phyloP scores from a whole-genome alignment of 495 filamentous ascomycete genomes.

The Lasiosphaeria hispida region DNA sequence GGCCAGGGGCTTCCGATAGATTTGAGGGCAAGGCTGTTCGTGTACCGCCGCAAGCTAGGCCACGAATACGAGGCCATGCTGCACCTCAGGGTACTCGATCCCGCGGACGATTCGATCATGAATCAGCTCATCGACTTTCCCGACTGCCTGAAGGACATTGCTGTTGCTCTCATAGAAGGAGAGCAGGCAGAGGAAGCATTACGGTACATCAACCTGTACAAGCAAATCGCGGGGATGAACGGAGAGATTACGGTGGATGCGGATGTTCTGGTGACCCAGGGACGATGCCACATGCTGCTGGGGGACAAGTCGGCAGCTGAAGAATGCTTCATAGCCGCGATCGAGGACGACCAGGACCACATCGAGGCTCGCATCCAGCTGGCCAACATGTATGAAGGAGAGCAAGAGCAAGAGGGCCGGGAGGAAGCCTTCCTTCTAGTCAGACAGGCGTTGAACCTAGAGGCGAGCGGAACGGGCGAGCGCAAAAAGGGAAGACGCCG shows the following conservation, averaged over 20 bases:
- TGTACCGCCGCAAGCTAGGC: constrained; percentile 71
- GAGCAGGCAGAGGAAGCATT: constrained; percentile 62
- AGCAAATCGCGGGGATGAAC: constrained; percentile 53
- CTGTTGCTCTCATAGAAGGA: constrained; percentile 59
- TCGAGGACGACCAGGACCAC: constrained; percentile 64
- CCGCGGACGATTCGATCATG: constrained; percentile 47
- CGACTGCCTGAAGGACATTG: constrained; percentile 74
- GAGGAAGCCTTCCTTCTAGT: constrained; percentile 68
- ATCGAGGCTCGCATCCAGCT: constrained; percentile 69
- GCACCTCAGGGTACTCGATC: constrained; percentile 56
- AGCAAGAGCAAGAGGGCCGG: constrained; percentile 55
- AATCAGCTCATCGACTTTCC: constrained; percentile 60
- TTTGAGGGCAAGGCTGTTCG: constrained; percentile 78
- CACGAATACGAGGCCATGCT: constrained; percentile 69
- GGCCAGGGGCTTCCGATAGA: constrained; percentile 77
- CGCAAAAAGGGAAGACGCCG: constrained; percentile 16
- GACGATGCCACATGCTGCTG: constrained; percentile 65
- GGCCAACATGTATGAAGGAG: constrained; percentile 74
- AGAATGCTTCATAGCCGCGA: constrained; percentile 67
- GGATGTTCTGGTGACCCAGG: constrained; percentile 66
- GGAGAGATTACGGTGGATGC: constrained; percentile 56
- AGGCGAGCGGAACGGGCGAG: constrained; percentile 35
- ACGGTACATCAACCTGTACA: constrained; percentile 69
- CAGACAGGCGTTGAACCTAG: constrained; percentile 67
- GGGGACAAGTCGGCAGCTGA: constrained; percentile 65